Conservation (phyloP, 2,329 filamentous ascomycete genomes). For the Cytospora paraplurivora region DNA sequence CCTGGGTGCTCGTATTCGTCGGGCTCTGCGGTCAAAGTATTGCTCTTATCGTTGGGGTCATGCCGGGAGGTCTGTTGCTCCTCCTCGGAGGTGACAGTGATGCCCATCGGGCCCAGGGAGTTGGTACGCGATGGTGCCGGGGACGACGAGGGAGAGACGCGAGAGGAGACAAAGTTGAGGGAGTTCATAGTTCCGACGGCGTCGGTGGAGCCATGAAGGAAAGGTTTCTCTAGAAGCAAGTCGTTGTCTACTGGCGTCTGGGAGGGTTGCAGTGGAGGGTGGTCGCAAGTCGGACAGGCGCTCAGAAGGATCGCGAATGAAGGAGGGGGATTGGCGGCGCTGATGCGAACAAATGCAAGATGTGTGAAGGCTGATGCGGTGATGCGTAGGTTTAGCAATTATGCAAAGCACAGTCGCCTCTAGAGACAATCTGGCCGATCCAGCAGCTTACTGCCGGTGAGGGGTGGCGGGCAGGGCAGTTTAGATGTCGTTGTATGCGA, state of each 20-base stretch:
- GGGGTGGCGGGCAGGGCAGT: not conserved
- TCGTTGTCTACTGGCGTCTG: not conserved
- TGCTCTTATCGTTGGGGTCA: constrained; percentile 39
- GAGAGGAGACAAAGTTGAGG: constrained; percentile 87
- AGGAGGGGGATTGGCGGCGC: not conserved
- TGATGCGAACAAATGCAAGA: constrained; percentile 4
- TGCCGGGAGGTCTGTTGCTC: constrained; percentile 33
- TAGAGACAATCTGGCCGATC: constrained; percentile 12
- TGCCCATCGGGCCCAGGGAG: constrained; percentile 57
- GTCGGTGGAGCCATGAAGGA: constrained; percentile 56
- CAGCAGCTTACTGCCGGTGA: constrained; percentile 1
- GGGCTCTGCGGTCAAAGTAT: constrained; percentile 37
- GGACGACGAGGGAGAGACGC: constrained; percentile 67
- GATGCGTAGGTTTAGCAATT: not conserved
- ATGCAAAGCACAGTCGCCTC: not conserved
- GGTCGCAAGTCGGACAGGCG: not conserved
- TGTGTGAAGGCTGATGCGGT: not conserved
- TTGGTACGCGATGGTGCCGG: constrained; percentile 61
- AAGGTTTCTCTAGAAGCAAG: too few species aligned
- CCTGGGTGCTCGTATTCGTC: constrained; percentile 41
- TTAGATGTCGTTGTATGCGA: not conserved
- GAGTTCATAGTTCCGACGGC: constrained; percentile 82
- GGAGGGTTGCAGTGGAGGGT: not conserved
- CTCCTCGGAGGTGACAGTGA: constrained; percentile 49
- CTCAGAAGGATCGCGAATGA: not conserved